Evolutionary conservation across 352 stramenopile species (phyloP), one percentile per base, ranked within the genome.

Genomic region (Pythium chondricola): DNA sequence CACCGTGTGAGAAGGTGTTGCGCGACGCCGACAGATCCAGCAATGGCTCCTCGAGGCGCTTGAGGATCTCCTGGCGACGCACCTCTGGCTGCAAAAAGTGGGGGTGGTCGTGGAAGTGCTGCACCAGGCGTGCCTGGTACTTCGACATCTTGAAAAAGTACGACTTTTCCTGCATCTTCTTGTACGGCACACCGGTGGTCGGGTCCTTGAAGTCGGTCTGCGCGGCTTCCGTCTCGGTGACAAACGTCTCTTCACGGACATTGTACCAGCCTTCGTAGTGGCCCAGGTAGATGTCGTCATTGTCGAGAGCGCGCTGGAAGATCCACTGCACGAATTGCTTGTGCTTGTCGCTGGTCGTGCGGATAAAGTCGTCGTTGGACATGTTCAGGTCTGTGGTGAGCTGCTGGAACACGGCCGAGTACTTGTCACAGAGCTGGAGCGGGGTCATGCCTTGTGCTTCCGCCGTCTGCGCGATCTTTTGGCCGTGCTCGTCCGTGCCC

Each of bases 61-160:
- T 69, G 48, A 99, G 61, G 55, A 99, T 98, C 48, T 95, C 77
- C 58, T 97, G 96, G 24, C 93, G 82, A 65, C 97, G 88, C 52
- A 88, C 70, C 59, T 99, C 95, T 7, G 96, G 96, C 64, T 97
- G 92, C 44, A 99, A 83, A 63, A 99, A 99, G 20, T 95, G 67
- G 1, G 96, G 95, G 69, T 99, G 79, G 40, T 86, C 73, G 51
- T 97, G 67, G 59, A 98, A 98, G 63, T 98, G 84, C 58, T 98
- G 70, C 36, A 98, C 63, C n/a, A 99, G 76, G 21, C 69, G 75
- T 24, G 96, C 64, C 56, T 98, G 93, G 67, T 98, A 99, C 50
- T 97, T 97, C 60, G 88, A 97, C 96, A 99, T 99, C 61, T 90
- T 95, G 77, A 99, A 99, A 62, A 99, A 99, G 76, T 99, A 99